Evolutionary conservation across 306 rosid species (phyloP).

Genomic region (Rosa chinensis): DNA sequence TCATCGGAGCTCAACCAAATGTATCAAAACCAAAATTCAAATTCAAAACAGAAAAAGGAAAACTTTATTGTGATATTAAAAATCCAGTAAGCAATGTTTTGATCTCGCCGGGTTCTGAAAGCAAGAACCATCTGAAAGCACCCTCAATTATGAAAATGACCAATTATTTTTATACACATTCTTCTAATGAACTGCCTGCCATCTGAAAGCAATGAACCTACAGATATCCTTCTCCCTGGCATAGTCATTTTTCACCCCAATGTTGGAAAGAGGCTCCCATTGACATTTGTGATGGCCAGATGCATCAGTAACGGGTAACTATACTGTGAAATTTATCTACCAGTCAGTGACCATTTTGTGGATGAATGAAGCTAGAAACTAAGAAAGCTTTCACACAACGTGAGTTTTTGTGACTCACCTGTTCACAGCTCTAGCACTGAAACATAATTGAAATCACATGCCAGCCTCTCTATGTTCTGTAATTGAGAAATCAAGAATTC

Average conservation of each 20-base stretch:
- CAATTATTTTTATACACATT: not conserved
- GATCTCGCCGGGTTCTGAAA: not conserved
- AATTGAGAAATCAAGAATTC: constrained; percentile 37
- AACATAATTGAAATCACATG: constrained; percentile 43
- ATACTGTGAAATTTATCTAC: constrained; percentile 17
- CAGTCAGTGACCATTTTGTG: constrained; percentile 24
- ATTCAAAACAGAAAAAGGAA: not conserved
- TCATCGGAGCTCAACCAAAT: constrained; percentile 26
- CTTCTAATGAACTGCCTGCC: not conserved
- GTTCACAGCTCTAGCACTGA: constrained; percentile 50
- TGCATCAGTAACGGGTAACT: constrained; percentile 26
- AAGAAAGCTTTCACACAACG: constrained; percentile 28
- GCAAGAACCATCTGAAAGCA: too few species aligned
- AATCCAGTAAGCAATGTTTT: not conserved
- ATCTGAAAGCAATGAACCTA: constrained; percentile 16
- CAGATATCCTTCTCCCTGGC: constrained; percentile 25
- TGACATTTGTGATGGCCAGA: constrained; percentile 26
- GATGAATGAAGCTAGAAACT: constrained; percentile 32
- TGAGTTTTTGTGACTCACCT: constrained; percentile 48
- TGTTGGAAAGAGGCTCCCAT: constrained; percentile 13
- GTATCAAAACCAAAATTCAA: not conserved
- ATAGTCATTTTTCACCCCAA: constrained; percentile 29
- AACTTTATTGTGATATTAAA: not conserved
- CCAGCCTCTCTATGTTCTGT: constrained; percentile 56
- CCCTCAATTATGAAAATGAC: not conserved